Conservation (phyloP, 306 rosid species). For the Cucumis melo region DNA sequence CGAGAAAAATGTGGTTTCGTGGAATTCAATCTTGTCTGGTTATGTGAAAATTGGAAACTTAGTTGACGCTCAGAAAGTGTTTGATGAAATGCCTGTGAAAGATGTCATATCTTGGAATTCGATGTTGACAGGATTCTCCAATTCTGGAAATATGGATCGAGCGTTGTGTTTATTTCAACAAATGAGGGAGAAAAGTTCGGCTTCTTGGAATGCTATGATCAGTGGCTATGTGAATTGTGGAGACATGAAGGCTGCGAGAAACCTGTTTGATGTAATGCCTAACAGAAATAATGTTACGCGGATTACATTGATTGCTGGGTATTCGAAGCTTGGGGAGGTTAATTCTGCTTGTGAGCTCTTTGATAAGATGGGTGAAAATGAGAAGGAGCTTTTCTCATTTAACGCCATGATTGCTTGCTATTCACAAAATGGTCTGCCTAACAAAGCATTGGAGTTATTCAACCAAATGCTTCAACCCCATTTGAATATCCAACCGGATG, state of each 20-base stretch:
- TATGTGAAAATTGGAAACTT: slow-evolving; percentile 41
- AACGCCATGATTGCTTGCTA: slow-evolving; percentile 69
- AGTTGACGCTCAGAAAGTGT: slow-evolving; percentile 31
- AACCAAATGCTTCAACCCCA: slow-evolving; percentile 35
- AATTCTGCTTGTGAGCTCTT: slow-evolving; percentile 43
- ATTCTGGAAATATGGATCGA: slow-evolving; percentile 33
- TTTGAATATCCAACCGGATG: slow-evolving; percentile 33
- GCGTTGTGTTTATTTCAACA: slow-evolving; percentile 38
- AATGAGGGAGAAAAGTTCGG: slow-evolving; percentile 44
- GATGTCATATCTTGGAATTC: slow-evolving; percentile 69
- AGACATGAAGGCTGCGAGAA: slow-evolving; percentile 30
- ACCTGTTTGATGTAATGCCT: slow-evolving; percentile 40
- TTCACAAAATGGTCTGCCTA: slow-evolving; percentile 57
- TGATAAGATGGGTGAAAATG: slow-evolving; percentile 30
- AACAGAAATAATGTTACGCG: slow-evolving; percentile 41
- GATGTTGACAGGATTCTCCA: slow-evolving; percentile 50
- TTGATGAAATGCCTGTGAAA: slow-evolving; percentile 40
- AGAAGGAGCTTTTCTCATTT: slow-evolving; percentile 28
- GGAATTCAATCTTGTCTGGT: slow-evolving; percentile 65
- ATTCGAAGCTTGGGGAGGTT: slow-evolving; percentile 48
- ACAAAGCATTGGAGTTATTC: slow-evolving; percentile 52
- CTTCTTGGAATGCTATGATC: slow-evolving; percentile 67
- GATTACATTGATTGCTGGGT: slow-evolving; percentile 54
- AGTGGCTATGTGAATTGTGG: slow-evolving; percentile 42
- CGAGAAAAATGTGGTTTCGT: slow-evolving; percentile 55